A percentile compares a stretch with the other conserved stretches of the same genome.
Evolutionary conservation across 192 early-diverging fungal species (phyloP).

Genomic region (Lobosporangium transversale): DNA sequence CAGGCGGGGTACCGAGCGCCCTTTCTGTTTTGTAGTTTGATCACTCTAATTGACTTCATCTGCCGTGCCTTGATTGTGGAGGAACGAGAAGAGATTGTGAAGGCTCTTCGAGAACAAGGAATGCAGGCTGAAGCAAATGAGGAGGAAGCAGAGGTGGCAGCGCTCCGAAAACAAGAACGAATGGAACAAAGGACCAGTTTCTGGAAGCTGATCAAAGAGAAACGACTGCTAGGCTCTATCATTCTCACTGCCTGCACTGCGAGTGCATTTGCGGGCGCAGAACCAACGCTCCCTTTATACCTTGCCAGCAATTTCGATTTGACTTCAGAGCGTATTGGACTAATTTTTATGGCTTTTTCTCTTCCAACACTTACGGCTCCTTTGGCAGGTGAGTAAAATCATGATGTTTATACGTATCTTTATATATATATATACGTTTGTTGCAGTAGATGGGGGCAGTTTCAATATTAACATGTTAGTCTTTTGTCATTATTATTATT

Average conservation of each 20-base stretch:
- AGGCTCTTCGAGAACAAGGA: slow-evolving; percentile 21
- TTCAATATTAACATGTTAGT: too few species aligned
- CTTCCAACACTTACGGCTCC: slow-evolving; percentile 73
- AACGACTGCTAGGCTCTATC: slow-evolving; percentile 33
- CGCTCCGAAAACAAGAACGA: slow-evolving; percentile 12
- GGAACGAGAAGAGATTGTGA: slow-evolving; percentile 64
- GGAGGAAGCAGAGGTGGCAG: slow-evolving; percentile 28
- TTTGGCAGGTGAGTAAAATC: slow-evolving; percentile 56
- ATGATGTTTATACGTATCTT: slow-evolving; percentile 33
- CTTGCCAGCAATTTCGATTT: slow-evolving; percentile 53
- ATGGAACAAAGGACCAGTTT: slow-evolving; percentile 27
- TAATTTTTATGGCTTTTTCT: slow-evolving; percentile 77
- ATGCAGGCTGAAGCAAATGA: slow-evolving; percentile 33
- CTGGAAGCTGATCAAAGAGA: slow-evolving; percentile 34
- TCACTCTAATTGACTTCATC: slow-evolving; percentile 68
- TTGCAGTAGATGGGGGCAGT: too few species aligned
- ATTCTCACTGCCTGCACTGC: slow-evolving; percentile 44
- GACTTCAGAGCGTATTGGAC: slow-evolving; percentile 58
- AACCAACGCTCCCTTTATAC: slow-evolving; percentile 66
- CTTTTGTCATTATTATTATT: too few species aligned
- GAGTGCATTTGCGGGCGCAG: slow-evolving; percentile 53
- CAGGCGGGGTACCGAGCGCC: slow-evolving; percentile 71
- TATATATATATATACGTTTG: too few species aligned
- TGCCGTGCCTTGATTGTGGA: slow-evolving; percentile 64
- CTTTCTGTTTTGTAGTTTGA: slow-evolving; percentile 70